Evolutionary conservation across 768 basidiomycete species (phyloP).

Genomic region (Tricholoma sp.): DNA sequence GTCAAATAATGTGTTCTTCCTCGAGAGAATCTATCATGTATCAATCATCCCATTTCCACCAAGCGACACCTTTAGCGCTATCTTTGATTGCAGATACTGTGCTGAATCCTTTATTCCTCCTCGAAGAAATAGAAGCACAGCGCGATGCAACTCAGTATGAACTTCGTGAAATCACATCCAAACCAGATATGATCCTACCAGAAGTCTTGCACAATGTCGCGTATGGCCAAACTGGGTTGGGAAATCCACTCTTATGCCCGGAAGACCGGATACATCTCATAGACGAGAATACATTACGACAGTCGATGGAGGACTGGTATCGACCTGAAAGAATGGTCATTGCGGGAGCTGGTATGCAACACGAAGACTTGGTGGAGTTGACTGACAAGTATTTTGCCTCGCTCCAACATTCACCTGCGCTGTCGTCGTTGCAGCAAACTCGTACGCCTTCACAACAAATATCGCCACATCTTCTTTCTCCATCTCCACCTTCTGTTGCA

Average conservation of each 20-base stretch:
- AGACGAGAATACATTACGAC: constrained; percentile 53
- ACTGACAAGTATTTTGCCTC: constrained; percentile 80
- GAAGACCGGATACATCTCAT: constrained; percentile 73
- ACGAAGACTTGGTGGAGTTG: constrained; percentile 83
- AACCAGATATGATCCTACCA: constrained; percentile 91
- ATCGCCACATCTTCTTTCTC: constrained; percentile 55
- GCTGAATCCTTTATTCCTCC: constrained; percentile 66
- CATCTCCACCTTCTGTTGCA: constrained; percentile 47
- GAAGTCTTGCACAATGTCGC: constrained; percentile 88
- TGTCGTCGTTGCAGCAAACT: constrained; percentile 21
- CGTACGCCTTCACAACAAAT: constrained; percentile 26
- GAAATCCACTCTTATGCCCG: constrained; percentile 88
- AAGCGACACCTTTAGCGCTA: constrained; percentile 74
- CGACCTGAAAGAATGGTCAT: constrained; percentile 93
- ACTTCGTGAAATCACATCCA: constrained; percentile 77
- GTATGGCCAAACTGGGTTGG: constrained; percentile 69
- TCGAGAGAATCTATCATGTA: constrained; percentile 96
- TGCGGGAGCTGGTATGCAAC: constrained; percentile 89
- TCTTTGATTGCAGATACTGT: constrained; percentile 91
- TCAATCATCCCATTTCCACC: constrained; percentile 91
- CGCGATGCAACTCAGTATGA: constrained; percentile 89
- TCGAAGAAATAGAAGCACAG: constrained; percentile 78
- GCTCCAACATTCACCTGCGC: constrained; percentile 36
- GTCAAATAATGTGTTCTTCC: constrained; percentile 87
- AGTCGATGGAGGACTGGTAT: constrained; percentile 78